Evolutionary conservation across 768 basidiomycete species (phyloP), one percentile per base, ranked within the genome.

Genomic region (Kwoniella mangroviensis): DNA sequence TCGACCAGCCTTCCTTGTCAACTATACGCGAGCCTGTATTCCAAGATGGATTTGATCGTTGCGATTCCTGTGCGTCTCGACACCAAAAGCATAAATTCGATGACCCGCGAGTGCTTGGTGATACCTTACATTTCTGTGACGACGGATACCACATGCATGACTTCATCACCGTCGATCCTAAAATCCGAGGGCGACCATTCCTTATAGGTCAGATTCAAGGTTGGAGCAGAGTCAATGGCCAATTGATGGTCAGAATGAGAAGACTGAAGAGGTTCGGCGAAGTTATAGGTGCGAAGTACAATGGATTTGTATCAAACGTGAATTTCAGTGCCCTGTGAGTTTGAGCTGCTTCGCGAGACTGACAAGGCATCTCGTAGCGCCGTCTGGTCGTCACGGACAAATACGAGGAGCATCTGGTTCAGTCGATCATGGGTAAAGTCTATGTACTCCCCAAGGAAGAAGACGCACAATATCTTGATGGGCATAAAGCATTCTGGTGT

Each of bases 121-220:
- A 55, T 28, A 57, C 19, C 12, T 13, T 67, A 2, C 10, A 22
- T 9, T 19, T 56, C 15, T 55, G 65, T 19, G 63, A 26, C 3
- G 21, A 40, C 12, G 13, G 4, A 12, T 69, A 58, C 24, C 73
- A 74, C 59, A 10, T 40, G 10, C 4, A 21, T 26, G 73, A 74
- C 40, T 69, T 68, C 34, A 49, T 74, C n/a, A 55, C 53, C 19
- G 41, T 74, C 19, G 73, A 74, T 45, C 17, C 63, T 13, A 28
- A 59, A 22, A 19, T 65, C 4, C 45, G 41, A 13, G 73, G 67
- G 3, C 24, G 42, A 49, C 54, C 65, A 26, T 72, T 66, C 51
- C n/a, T 42, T 0, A 64, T 74, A 3, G 73, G 67, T 40, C 73
- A 69, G 13, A n/a, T 72, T 19, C 12, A 63, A 1, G n/a, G 28